These are phyloP conservation scores for Cordyceps militaris DNA, from an alignment of 2,329 filamentous ascomycete species.

Conservation along the genomic window DNA sequence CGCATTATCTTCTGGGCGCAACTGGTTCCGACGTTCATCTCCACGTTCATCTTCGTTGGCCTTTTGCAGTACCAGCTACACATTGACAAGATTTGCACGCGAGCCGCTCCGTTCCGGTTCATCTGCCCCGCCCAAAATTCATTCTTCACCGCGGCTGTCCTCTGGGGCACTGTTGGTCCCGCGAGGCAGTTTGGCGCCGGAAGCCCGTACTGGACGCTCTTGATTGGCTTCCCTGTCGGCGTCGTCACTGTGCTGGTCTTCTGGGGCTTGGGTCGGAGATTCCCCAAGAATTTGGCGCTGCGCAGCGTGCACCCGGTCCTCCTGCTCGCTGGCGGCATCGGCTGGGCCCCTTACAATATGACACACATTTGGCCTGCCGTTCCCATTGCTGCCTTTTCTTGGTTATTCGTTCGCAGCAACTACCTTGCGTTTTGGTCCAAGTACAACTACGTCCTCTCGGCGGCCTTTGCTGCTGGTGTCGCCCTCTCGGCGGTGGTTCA, in stretches of 20 bases:
- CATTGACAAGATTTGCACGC: conserved; percentile 24
- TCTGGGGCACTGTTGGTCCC: conserved; percentile 36
- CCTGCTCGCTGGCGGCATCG: conserved; percentile 28
- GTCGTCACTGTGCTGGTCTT: conserved; percentile 26
- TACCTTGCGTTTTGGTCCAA: conserved; percentile 32
- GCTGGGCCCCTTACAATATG: conserved; percentile 34
- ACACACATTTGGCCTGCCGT: conserved; percentile 38
- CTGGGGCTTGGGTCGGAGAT: conserved; percentile 27
- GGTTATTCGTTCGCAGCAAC: conserved; percentile 34
- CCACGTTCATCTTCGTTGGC: conserved; percentile 27
- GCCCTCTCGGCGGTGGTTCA: conserved; percentile 26
- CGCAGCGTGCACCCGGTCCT: conserved; percentile 35
- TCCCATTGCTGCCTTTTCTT: conserved; percentile 34
- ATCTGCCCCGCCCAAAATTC: conserved; percentile 25
- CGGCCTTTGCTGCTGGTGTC: conserved; percentile 24
- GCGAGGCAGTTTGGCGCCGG: conserved; percentile 29
- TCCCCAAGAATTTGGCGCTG: conserved; percentile 26
- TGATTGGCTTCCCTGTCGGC: conserved; percentile 31
- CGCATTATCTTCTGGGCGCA: conserved; percentile 30
- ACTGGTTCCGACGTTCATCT: conserved; percentile 28
- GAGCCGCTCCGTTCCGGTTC: conserved; percentile 20
- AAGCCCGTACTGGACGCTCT: conserved; percentile 28
- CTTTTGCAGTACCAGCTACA: conserved; percentile 30
- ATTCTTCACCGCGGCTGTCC: conserved; percentile 31
- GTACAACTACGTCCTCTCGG: conserved; percentile 29